Base-by-base conservation (phyloP, 139 green algal genomes). In the Coelastrella sp. region DNA sequence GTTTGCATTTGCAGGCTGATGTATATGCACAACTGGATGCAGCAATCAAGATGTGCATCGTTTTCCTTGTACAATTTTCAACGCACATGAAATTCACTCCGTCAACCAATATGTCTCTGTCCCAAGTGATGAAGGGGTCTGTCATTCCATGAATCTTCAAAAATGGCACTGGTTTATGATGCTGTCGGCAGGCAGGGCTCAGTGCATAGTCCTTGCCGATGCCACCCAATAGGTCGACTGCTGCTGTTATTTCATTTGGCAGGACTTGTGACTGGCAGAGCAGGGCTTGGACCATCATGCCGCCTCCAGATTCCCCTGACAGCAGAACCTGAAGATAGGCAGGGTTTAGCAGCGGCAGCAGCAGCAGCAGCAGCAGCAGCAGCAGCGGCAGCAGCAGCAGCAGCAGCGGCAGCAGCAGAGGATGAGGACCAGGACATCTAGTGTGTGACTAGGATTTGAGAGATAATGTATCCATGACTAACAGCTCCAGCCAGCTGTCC, bases 281-380 rank as follows among this genome's bases (percentile, higher is more conserved):
- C 65, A 91, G 65, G 35, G 58, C 12, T 10, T 91, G 56, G 61
- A 87, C 79, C 87, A 91, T 82, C 87, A 91, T 91, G 19, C 78
- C 87, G 10, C 87, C 87, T 27, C 78, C 63, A 22, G 63, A 82
- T 27, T 81, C 79, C 11, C 87, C 87, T 8, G 87, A 83, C 0
- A 91, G 87, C 25, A 82, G 84, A 7, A 76, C 10, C 87, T 91
- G 78, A 78, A 56, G 25, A 70, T 70, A n/a, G n/a, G n/a, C n/a
- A n/a, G 35, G 35, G 35, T 49, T 49, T 49, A 49, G 1, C 35
- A 20, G 4, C 63, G 5, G 4, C 68, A 76, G 68, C 68, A 76
- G 68, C 68, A 76, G 68, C 68, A 76, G 68, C 68, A 76, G 68
- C 68, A 76, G 68, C 19, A n/a, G 4, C 5, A 75, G 24, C n/a